Evolutionary conservation across 1,284 basidiomycete species (phyloP).

Genomic region (Trametes hirsuta): DNA sequence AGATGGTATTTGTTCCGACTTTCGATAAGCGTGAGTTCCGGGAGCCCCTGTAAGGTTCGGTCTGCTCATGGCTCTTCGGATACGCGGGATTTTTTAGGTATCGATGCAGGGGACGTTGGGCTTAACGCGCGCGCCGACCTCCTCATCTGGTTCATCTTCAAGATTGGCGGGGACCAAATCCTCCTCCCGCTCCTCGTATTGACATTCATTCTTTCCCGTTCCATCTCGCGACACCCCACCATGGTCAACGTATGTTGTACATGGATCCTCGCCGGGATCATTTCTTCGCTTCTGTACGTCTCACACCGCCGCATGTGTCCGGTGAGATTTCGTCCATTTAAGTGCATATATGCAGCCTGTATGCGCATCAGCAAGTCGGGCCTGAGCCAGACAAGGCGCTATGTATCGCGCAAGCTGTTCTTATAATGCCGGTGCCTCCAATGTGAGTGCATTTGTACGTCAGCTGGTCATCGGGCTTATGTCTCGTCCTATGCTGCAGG

Average conservation of each 20-base stretch:
- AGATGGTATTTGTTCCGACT: neutral
- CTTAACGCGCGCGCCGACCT: constrained; percentile 26
- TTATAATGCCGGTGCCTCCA: constrained; percentile 46
- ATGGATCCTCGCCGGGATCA: constrained; percentile 42
- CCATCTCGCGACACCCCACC: constrained; percentile 46
- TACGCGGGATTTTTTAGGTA: constrained; percentile 12
- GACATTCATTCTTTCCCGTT: constrained; percentile 48
- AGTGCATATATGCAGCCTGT: constrained; percentile 17
- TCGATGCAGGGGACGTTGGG: constrained; percentile 24
- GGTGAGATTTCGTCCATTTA: neutral
- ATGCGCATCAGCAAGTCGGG: constrained; percentile 41
- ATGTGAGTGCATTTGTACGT: constrained; percentile 38
- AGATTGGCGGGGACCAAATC: constrained; percentile 51
- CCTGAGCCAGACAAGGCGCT: constrained; percentile 43
- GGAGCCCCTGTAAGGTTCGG: neutral
- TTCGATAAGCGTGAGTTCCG: constrained; percentile 12
- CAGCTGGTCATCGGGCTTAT: neutral
- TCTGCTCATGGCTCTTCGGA: neutral
- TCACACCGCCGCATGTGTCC: too few relatives aligned
- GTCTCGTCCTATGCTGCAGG: constrained; percentile 1
- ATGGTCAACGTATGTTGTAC: constrained; percentile 57
- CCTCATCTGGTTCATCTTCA: constrained; percentile 46
- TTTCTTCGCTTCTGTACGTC: constrained; percentile 45
- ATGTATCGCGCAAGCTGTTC: constrained; percentile 48
- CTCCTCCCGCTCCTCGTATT: constrained; percentile 50